Conservation (phyloP, 2,329 filamentous ascomycete genomes). For the Celoporthe dispersa region DNA sequence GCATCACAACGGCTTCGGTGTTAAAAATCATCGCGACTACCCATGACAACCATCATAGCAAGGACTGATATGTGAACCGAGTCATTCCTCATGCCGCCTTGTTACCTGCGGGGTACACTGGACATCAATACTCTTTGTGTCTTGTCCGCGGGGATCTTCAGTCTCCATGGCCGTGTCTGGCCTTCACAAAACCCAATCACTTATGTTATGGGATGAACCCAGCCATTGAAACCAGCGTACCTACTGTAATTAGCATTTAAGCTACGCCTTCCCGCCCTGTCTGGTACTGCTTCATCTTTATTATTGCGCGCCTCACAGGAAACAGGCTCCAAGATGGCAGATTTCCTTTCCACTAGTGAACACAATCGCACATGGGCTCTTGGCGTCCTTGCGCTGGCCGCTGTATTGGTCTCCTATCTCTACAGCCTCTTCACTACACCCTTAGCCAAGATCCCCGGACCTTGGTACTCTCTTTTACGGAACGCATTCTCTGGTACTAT, state of each 20-base stretch:
- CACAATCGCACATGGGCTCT: slow-evolving; percentile 1
- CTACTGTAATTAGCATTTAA: neutral
- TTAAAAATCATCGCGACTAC: too few relatives aligned
- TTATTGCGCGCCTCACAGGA: neutral
- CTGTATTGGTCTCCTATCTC: neutral
- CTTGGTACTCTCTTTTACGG: slow-evolving; percentile 36
- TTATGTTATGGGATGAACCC: too few relatives aligned
- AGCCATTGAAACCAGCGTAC: neutral
- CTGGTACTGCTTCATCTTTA: neutral
- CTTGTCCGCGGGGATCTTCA: too few relatives aligned
- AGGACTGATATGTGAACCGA: neutral
- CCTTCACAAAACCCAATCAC: too few relatives aligned
- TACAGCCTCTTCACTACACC: slow-evolving; percentile 12
- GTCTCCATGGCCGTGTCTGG: too few relatives aligned
- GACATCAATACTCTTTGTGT: neutral
- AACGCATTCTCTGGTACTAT: slow-evolving; percentile 27
- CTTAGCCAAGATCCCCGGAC: slow-evolving; percentile 31
- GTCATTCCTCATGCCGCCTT: neutral
- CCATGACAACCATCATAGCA: neutral
- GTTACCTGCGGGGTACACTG: neutral
- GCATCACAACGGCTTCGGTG: too few relatives aligned
- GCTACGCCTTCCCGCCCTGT: neutral
- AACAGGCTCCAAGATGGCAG: neutral
- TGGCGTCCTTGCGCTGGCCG: neutral
- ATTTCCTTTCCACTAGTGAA: neutral